phyloP scores from a whole-genome alignment of 2,329 filamentous ascomycete species.

The Paecilomyces sp. region DNA sequence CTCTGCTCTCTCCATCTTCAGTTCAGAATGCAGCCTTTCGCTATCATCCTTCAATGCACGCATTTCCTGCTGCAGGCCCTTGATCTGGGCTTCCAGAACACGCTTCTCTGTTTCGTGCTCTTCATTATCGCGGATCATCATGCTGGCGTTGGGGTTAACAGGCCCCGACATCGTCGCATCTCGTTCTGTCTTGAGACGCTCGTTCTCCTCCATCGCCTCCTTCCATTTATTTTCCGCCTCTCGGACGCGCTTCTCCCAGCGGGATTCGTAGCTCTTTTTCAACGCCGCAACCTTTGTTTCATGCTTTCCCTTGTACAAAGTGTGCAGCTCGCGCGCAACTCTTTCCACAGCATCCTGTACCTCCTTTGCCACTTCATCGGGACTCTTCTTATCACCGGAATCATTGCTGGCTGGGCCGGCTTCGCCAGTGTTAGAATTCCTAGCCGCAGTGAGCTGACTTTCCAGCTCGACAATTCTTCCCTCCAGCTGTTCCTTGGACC shows the following conservation, averaged over 20 bases:
- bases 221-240: constrained; percentile 69
- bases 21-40: constrained; percentile 52
- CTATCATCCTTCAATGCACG: constrained; percentile 64
- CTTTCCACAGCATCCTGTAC: constrained; percentile 83
- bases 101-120: constrained; percentile 60
- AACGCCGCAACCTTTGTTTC: constrained; percentile 91
- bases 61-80: constrained; percentile 68
- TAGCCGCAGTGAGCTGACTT: constrained; percentile 37
- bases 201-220: constrained; percentile 65
- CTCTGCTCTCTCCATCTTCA: constrained; percentile 45
- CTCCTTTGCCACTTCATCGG: constrained; percentile 50
- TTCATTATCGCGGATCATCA: constrained; percentile 43
- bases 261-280: constrained; percentile 71
- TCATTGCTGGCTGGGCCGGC: constrained; percentile 19
- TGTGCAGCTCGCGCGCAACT: constrained; percentile 87
- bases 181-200: constrained; percentile 59
- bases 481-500: constrained; percentile 42
- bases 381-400: constrained; percentile 30
- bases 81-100: constrained; percentile 65
- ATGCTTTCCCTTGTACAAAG: constrained; percentile 93
- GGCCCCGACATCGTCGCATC: constrained; percentile 60
- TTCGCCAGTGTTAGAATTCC: constrained; percentile 19
- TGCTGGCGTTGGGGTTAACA: constrained; percentile 39
- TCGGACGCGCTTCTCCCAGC: constrained; percentile 81
- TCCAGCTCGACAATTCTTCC: constrained; percentile 39